Percentiles rank a stretch among this genome's conserved stretches.
phyloP scores from a whole-genome alignment of 257 asterid genomes.

The Thymus mandschuricus region DNA sequence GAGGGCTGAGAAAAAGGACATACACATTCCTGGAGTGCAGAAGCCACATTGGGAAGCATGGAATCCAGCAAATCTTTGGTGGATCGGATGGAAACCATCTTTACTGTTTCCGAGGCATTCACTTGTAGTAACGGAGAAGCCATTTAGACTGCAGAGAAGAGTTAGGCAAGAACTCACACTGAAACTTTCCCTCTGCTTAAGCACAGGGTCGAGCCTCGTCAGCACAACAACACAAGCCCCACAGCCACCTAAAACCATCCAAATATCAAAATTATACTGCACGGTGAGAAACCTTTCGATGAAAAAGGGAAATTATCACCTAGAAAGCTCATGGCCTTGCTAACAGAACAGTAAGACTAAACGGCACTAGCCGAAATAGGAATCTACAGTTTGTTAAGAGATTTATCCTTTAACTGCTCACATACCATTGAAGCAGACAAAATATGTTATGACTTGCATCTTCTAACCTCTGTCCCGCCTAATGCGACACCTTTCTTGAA shows the following conservation, averaged over 20 bases:
- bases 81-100: slow-evolving; percentile 34
- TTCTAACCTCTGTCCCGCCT: no score
- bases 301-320: not conserved
- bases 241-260: slow-evolving; percentile 30
- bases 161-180: slow-evolving; percentile 31
- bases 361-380: not conserved
- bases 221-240: slow-evolving; percentile 34
- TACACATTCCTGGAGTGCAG: slow-evolving; percentile 35
- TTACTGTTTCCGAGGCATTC: slow-evolving; percentile 33
- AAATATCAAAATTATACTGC: not conserved
- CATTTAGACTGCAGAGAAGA: slow-evolving; percentile 29
- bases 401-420: not conserved
- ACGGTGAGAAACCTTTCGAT: not conserved
- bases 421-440: not conserved
- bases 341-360: not conserved
- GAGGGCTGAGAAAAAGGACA: slow-evolving; percentile 31
- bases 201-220: slow-evolving; percentile 5
- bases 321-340: not conserved
- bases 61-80: slow-evolving; percentile 29
- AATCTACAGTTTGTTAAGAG: not conserved
- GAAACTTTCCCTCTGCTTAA: slow-evolving; percentile 20
- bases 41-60: slow-evolving; percentile 37
- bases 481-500: no score
- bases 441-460: not conserved
- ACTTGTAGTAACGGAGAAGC: slow-evolving; percentile 31